These are phyloP conservation scores for Immersiporthe knoxdaviesiana DNA, from an alignment of 2,329 filamentous ascomycete genomes.

Conservation along the genomic window DNA sequence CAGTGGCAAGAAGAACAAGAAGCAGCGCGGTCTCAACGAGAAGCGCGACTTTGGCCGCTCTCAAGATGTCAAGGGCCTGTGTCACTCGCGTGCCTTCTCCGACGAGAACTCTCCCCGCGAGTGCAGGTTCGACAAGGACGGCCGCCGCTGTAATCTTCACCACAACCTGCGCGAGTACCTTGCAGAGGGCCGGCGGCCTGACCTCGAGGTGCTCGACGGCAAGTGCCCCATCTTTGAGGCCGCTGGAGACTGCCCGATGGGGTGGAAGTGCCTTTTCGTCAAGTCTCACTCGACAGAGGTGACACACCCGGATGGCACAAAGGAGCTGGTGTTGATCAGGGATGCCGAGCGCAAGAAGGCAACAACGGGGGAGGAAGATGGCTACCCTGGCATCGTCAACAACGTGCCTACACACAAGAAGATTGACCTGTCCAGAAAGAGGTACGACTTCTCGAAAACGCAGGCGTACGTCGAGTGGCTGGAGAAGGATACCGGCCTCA, in stretches of 20 bases:
- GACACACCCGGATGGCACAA: slow-evolving; percentile 75
- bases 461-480: slow-evolving; percentile 80
- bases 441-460: slow-evolving; percentile 70
- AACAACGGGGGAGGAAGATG: slow-evolving; percentile 42
- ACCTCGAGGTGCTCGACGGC: slow-evolving; percentile 75
- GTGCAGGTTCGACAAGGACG: slow-evolving; percentile 81
- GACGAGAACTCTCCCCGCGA: slow-evolving; percentile 80
- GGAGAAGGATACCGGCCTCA: slow-evolving; percentile 62
- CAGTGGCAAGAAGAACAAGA: slow-evolving; percentile 47
- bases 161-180: slow-evolving; percentile 89
- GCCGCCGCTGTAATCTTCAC: slow-evolving; percentile 77
- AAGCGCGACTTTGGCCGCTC: slow-evolving; percentile 80
- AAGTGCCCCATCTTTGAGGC: slow-evolving; percentile 81
- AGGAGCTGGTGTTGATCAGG: slow-evolving; percentile 75
- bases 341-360: slow-evolving; percentile 35
- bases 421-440: slow-evolving; percentile 74
- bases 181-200: slow-evolving; percentile 76
- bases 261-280: slow-evolving; percentile 95
- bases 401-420: slow-evolving; percentile 71
- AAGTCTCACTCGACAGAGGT: slow-evolving; percentile 84
- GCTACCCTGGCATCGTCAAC: slow-evolving; percentile 74
- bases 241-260: slow-evolving; percentile 76
- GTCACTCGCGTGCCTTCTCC: slow-evolving; percentile 70
- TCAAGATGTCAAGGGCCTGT: slow-evolving; percentile 76
- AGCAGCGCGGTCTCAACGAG: slow-evolving; percentile 78